phyloP scores from a whole-genome alignment of 768 basidiomycete species.

The Macrolepiota albuminosa region DNA sequence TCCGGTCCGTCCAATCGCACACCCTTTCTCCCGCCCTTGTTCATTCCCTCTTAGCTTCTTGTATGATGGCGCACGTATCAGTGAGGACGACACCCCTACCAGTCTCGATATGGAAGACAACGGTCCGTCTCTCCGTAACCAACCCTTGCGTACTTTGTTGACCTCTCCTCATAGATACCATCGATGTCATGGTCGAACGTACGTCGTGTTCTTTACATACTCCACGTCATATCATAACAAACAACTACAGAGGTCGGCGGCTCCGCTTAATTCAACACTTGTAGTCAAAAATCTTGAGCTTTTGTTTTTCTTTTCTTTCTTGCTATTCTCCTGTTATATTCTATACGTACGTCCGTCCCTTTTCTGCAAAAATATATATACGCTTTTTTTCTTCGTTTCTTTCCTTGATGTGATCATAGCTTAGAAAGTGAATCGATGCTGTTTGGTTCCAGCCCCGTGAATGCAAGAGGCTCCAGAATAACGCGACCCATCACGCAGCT shows the following conservation, averaged over 20 bases:
- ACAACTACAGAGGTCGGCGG: neutral
- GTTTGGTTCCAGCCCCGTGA: too few relatives aligned
- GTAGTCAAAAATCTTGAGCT: too few relatives aligned
- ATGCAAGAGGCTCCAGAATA: too few relatives aligned
- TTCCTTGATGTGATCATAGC: too few relatives aligned
- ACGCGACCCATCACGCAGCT: too few relatives aligned
- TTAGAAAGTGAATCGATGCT: too few relatives aligned
- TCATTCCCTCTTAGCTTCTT: slow-evolving; percentile 55
- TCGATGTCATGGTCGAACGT: slow-evolving; percentile 98
- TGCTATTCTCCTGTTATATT: too few relatives aligned
- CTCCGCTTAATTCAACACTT: neutral
- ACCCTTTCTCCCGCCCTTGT: fast-evolving
- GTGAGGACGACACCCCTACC: slow-evolving; percentile 82
- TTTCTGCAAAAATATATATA: too few relatives aligned
- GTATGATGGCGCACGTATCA: slow-evolving; percentile 85
- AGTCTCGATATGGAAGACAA: slow-evolving; percentile 88
- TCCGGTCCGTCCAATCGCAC: slow-evolving; percentile 57
- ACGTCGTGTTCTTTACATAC: slow-evolving; percentile 25
- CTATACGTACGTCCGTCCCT: too few relatives aligned
- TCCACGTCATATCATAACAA: neutral
- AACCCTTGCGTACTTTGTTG: neutral
- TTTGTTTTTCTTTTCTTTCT: too few relatives aligned
- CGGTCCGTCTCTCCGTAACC: slow-evolving; percentile 48
- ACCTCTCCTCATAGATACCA: slow-evolving; percentile 54
- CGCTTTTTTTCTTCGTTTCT: too few relatives aligned